Base-by-base conservation (phyloP, 2,329 filamentous ascomycete species). In the Lachnellula arida region DNA sequence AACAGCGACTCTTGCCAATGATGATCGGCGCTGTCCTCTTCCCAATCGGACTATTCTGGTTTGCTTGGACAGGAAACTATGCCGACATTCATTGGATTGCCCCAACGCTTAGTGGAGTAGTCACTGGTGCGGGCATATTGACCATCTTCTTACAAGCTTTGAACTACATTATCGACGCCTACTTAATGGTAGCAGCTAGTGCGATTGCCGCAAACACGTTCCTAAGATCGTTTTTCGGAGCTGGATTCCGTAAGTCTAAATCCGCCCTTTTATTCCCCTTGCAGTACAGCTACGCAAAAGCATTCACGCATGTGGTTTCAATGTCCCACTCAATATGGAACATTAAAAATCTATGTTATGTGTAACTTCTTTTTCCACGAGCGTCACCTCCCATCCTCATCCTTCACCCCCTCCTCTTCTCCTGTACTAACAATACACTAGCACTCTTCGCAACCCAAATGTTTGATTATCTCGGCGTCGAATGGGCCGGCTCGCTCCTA, bases 61-160 rank as follows among this genome's bases (percentile, higher is more conserved):
- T 65, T 65, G 73, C 71, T 44, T 65, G 72, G 70, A 69, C 70
- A 2, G 67, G 67, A 2, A 65, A 66, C 25, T 68, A 64, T 37
- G 34, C 56, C 3, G 32, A 23, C 1, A 49, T 59, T 28, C 56
- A 58, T 23, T 64, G 58, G 62, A 55, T 59, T 39, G 60, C 55
- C 7, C 62, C 60, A 39, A 63, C 59, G 1, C 34, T 63, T n/a
- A 51, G 49, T 14, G 78, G 81, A 14, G 70, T 83, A 4, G 71
- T 78, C 0, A 85, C 85, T 63, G 79, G 79, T 0, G 81, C 78
- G 73, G 81, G 81, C 1, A 84, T 84, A 59, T 68, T 85, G 4
- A 81, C 77, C 54, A 72, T 86, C 4, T 86, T 86, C 62, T 75
- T 84, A 19, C 53, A 59, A 46, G 53, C 56, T 4, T 42, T 64